Conservation (phyloP, 805 yeast species). For the Hanseniaspora guilliermondii region DNA sequence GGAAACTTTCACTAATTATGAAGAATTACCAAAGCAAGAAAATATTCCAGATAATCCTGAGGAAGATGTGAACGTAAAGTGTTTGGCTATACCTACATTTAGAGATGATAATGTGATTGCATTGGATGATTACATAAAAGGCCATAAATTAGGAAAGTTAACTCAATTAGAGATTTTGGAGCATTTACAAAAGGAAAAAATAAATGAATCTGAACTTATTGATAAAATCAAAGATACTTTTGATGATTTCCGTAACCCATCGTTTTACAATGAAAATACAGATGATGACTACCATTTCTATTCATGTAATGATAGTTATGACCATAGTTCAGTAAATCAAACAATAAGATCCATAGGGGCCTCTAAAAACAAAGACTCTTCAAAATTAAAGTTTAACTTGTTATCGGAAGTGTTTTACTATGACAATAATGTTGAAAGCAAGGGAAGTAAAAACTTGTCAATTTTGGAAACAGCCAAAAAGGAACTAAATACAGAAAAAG, state of each 20-base stretch:
- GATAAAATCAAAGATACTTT: neutral
- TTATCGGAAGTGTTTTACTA: conserved; percentile 10
- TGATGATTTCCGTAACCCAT: conserved; percentile 6
- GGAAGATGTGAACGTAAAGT: neutral
- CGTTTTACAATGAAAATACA: neutral
- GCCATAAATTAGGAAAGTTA: neutral
- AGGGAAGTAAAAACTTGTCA: neutral
- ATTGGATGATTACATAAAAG: conserved; percentile 3
- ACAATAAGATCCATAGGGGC: neutral
- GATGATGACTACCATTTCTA: neutral
- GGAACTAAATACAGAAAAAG: neutral
- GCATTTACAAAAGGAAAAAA: neutral
- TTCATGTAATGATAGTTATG: neutral
- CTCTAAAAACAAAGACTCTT: neutral
- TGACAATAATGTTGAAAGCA: neutral
- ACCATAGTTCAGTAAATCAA: neutral
- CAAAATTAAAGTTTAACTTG: conserved; percentile 7
- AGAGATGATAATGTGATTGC: neutral
- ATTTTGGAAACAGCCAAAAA: neutral
- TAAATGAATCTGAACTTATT: neutral
- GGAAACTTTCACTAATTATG: neutral
- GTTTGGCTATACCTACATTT: conserved; percentile 8
- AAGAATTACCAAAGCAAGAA: neutral
- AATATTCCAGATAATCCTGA: neutral
- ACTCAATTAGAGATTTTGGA: neutral